Base-by-base conservation (phyloP, 106 monocot species). In the Dendrobium chrysotoxum region DNA sequence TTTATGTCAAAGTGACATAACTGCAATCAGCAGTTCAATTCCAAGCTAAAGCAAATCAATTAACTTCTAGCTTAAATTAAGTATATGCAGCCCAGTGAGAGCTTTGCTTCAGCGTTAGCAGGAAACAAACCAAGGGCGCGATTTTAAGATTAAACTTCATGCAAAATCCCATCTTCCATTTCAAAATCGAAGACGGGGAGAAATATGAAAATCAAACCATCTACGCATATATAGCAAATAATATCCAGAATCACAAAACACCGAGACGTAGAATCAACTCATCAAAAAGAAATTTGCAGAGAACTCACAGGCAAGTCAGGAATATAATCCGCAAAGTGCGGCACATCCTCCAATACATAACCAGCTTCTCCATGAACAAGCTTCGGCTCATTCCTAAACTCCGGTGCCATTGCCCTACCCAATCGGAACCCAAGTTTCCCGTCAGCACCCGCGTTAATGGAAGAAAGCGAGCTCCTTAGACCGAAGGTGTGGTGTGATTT, bases 301-400 rank as follows among this genome's bases (percentile, higher is more conserved):
- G 2, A 30, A 39, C 87, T 74, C 80, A 94, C 94, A 35, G 83
- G 83, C 31, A 91, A 84, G 40, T 81, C 76, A 28, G 84, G 85
- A 8, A 95, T 80, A 75, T 86, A 91, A 80, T 91, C 94, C 46
- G 85, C 67, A 66, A 94, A 75, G 67, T 91, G 94, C 4, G 94
- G 94, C 35, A 94, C 94, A 61, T 94, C 94, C 75, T 94, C 91
- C 40, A 91, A 85, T 35, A 91, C 86, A 57, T 86, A 94, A 6
- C 94, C 94, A 21, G 73, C 53, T 0, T 94, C 91, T 18, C 94
- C 91, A 13, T 8, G 25, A 0, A 91, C 81, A 55, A 91, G 78
- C 84, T 86, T 88, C 72, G 72, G 72, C 8, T 50, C 40, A 5
- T 53, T n/a, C 40, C 11, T 81, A n/a, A 64, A 64, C 54, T 84